Conservation (phyloP, 2,329 filamentous ascomycete genomes). For the Colletotrichum chlorophyti region DNA sequence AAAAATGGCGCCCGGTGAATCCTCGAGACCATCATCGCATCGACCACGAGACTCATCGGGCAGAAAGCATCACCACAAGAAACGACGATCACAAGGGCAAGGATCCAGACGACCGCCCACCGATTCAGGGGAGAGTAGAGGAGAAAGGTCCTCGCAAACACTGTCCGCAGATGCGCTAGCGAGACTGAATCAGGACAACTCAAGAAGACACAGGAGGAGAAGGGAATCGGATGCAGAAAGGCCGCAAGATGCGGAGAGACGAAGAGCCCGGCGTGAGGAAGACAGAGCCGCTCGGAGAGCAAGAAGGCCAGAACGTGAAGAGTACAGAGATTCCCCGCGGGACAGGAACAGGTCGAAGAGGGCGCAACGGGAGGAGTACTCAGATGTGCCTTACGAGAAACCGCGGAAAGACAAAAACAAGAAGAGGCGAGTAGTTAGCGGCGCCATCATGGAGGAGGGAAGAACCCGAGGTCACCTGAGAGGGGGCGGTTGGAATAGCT, state of each 20-base stretch:
- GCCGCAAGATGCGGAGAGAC: conserved; percentile 36
- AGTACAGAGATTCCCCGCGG: conserved; percentile 25
- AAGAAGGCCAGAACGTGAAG: conserved; percentile 2
- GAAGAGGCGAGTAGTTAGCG: conserved; percentile 72
- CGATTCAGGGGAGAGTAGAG: conserved; percentile 41
- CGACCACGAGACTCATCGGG: conserved; percentile 38
- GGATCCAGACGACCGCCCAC: conserved; percentile 39
- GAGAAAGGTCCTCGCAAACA: conserved; percentile 34
- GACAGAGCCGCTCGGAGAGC: no score
- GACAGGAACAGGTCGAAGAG: conserved; percentile 7
- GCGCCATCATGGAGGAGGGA: conserved; percentile 73
- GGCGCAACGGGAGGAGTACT: conserved; percentile 34
- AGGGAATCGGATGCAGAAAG: conserved; percentile 33
- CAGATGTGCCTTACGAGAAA: conserved; percentile 36
- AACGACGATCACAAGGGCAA: conserved; percentile 38
- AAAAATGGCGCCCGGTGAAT: conserved; percentile 44
- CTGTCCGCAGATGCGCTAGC: conserved; percentile 66
- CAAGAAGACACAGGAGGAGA: conserved; percentile 49
- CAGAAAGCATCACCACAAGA: conserved; percentile 45
- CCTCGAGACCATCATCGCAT: conserved; percentile 39
- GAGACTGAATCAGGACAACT: conserved; percentile 68
- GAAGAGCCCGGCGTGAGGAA: conserved; percentile 28
- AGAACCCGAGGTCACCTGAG: conserved; percentile 44
- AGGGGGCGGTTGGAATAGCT: conserved; percentile 53
- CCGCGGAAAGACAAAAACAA: conserved; percentile 48